Conservation (phyloP, 495 filamentous ascomycete genomes). For the Aspergillus nanangensis region DNA sequence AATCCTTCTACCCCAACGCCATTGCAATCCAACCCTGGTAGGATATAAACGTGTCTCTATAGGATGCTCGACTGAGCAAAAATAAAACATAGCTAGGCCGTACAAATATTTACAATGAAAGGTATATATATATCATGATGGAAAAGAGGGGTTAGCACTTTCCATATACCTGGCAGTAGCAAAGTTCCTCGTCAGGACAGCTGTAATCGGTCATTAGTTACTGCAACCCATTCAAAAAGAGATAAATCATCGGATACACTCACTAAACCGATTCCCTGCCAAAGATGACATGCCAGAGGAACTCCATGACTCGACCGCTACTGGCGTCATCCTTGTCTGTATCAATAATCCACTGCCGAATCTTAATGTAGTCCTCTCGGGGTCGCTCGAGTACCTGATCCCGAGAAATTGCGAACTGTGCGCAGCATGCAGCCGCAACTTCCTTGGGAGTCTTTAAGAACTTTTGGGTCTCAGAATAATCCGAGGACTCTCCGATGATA, state of each 20-base stretch:
- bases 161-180: slow-evolving; percentile 48
- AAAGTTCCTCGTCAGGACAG: slow-evolving; percentile 43
- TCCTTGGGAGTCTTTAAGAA: slow-evolving; percentile 26
- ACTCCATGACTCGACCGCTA: slow-evolving; percentile 71
- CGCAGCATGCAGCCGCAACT: slow-evolving; percentile 54
- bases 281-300: slow-evolving; percentile 69
- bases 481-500: slow-evolving; percentile 7
- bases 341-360: slow-evolving; percentile 63
- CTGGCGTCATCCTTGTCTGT: slow-evolving; percentile 56
- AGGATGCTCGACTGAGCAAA: background rate
- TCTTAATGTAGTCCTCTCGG: slow-evolving; percentile 52
- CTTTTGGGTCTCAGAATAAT: slow-evolving; percentile 4
- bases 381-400: slow-evolving; percentile 52
- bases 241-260: slow-evolving; percentile 8
- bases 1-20: too few relatives aligned
- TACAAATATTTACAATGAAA: slow-evolving; percentile 1
- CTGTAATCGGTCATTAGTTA: slow-evolving; percentile 15
- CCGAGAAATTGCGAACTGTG: slow-evolving; percentile 60
- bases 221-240: background rate
- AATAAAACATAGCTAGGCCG: background rate
- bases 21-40: too few relatives aligned
- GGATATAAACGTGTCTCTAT: background rate
- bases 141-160: slow-evolving; percentile 25
- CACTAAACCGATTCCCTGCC: slow-evolving; percentile 43
- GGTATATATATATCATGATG: background rate